Evolutionary conservation across 768 basidiomycete genomes (phyloP), one percentile per base, ranked within the genome.

Genomic region (Hypsizygus marmoreus): DNA sequence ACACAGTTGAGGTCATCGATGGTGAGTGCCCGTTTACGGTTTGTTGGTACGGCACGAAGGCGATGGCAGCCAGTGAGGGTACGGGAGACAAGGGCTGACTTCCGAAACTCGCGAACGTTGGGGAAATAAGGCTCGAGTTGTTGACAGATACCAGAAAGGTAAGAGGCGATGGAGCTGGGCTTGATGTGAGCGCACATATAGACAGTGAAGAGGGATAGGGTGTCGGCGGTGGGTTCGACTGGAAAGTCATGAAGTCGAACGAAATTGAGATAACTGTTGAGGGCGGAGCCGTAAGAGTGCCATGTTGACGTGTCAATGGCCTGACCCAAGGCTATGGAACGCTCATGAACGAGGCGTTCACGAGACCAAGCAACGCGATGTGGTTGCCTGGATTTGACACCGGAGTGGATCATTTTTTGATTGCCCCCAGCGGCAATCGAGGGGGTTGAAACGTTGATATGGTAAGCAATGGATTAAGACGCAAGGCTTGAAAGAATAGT

Each of bases 121-220:
- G 72, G 70, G 55, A 62, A 76, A 12, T 54, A 43, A n/a, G n/a
- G n/a, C n/a, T n/a, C n/a, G n/a, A n/a, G n/a, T n/a, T n/a, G n/a
- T n/a, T n/a, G n/a, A n/a, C 0, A 54, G 35, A 43, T 73, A 67
- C 9, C 74, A 65, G 31, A 64, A 52, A 13, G 58, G 61, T 40
- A 59, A 61, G 13, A 73, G 70, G 1, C 73, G 71, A 4, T 71
- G 71, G 71, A 69, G 1, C 34, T n/a, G 0, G 73, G 71, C 31
- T 66, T 53, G 32, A 75, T 70, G 46, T 66, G 62, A 34, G 55
- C 49, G 2, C 49, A 64, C 62, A 67, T 71, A 54, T 57, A 76
- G 2, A 66, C 57, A 2, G 59, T 54, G 53, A 56, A 77, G 30
- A 35, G 33, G 33, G 17, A 17, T 11, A 35, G 33, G 4, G 33